phyloP scores from a whole-genome alignment of 495 filamentous ascomycete species.

The Massariosphaeria phaeospora region DNA sequence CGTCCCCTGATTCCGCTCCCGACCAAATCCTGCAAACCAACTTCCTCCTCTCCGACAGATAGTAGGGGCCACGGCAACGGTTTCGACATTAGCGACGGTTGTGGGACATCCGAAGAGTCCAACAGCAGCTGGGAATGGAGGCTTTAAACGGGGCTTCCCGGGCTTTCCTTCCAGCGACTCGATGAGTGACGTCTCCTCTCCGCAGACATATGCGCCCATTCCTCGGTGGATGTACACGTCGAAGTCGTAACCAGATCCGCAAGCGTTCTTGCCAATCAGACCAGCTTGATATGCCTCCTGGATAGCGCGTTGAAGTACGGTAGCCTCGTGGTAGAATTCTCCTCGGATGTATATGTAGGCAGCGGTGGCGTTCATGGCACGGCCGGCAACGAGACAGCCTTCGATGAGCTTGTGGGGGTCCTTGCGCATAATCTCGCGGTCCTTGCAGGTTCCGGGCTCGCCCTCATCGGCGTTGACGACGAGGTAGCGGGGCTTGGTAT shows the following conservation, averaged over 20 bases:
- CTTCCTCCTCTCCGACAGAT: slow-evolving; percentile 86
- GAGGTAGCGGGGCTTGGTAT: slow-evolving; percentile 89
- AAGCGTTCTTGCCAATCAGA: slow-evolving; percentile 95
- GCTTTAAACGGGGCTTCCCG: slow-evolving; percentile 96
- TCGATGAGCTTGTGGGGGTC: slow-evolving; percentile 98
- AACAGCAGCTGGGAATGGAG: slow-evolving; percentile 94
- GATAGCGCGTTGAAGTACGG: slow-evolving; percentile 87
- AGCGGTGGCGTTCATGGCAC: slow-evolving; percentile 95
- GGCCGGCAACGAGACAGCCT: slow-evolving; percentile 92
- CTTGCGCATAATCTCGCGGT: slow-evolving; percentile 99
- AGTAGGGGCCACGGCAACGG: slow-evolving; percentile 88
- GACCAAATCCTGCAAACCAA: slow-evolving; percentile 92
- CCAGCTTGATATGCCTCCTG: slow-evolving; percentile 95
- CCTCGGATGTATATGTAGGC: slow-evolving; percentile 99
- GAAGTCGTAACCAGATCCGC: slow-evolving; percentile 93
- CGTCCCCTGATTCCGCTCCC: slow-evolving; percentile 90
- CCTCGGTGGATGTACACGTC: slow-evolving; percentile 95
- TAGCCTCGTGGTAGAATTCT: slow-evolving; percentile 96
- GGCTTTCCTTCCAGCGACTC: slow-evolving; percentile 98
- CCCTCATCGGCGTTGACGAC: slow-evolving; percentile 99
- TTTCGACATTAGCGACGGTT: slow-evolving; percentile 97
- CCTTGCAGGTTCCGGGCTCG: slow-evolving; percentile 98
- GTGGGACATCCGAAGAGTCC: slow-evolving; percentile 97
- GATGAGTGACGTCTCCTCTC: slow-evolving; percentile 95
- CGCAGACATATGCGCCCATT: slow-evolving; percentile 95